Base-by-base conservation (phyloP, 257 asterid genomes). In the Linaria vulgaris region DNA sequence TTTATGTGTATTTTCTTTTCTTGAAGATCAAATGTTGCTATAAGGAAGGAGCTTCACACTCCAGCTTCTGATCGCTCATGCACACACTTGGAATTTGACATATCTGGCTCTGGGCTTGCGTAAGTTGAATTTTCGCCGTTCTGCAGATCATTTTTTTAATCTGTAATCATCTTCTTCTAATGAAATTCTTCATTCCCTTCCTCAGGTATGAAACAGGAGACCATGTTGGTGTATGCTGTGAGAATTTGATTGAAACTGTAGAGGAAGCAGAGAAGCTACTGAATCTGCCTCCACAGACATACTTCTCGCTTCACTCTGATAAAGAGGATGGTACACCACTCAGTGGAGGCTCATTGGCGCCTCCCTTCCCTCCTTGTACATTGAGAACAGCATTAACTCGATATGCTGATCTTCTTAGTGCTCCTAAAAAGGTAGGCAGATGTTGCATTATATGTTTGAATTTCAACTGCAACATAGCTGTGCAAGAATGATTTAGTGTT, bases 141-240 rank as follows among this genome's bases (percentile, higher is more conserved):
- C 37, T 52, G 30, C 39, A 21, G 27, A 15, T 14, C 25, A n/a
- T 57, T 44, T 24, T 53, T 53, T 58, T 3, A 11, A 53, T 12
- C 45, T 9, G 16, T 44, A 4, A 11, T 38, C 6, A 11, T 11
- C 31, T 43, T 20, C 39, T 5, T 53, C 39, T 41, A 27, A 64
- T 65, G 56, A 21, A 55, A 24, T 44, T 24, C 65, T 69, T 64
- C 49, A 5, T 67, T 62, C 37, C 50, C 44, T 63, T 70, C 51
- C 64, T 70, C 84, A 94, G 99, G 47, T 94, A 94, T 54, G 97
- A 88, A 76, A 94, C 99, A 0, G 99, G 99, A 30, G 99, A 94
- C 64, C 99, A 94, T 65, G 95, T 90, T n/a, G 99, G 99, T 64
- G 96, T 94, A 49, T 84, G 63, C 85, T 85, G 95, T 75, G 99